Evolutionary conservation across 2,329 filamentous ascomycete genomes (phyloP), one percentile per base, ranked within the genome.

Genomic region (Curvularia spicifera): DNA sequence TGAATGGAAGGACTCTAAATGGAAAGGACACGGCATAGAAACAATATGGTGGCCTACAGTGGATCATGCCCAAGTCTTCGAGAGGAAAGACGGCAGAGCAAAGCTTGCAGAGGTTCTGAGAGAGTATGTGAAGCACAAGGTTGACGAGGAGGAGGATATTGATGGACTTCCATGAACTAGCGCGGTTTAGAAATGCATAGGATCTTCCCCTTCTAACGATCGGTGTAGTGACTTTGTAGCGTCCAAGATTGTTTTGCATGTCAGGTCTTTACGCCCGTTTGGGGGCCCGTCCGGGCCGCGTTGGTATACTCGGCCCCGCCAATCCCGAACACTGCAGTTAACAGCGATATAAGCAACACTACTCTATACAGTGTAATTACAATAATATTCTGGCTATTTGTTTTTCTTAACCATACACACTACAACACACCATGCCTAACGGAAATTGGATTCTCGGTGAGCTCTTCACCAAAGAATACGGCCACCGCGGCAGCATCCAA

Each of bases 51-150:
- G 85, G 70, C 79, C 83, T 1, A 78, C 80, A 3, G 76, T 87
- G 46, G 87, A 90, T 70, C 88, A 90, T 72, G 87, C 86, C 15
- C 86, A 89, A 67, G 81, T 75, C 0, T 76, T 76, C 45, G 73
- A 76, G 50, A 59, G 66, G 18, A 59, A 28, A 15, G 71, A 73
- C 1, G 66, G 68, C 5, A 57, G 70, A 39, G 45, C 46, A 39
- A 71, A 60, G 62, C 45, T 76, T 47, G 70, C 54, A 22, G 53
- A 70, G 6, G 66, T 74, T 1, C 18, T 76, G 31, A 56, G 71
- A 26, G 61, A 64, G 44, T 76, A 76, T 49, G 65, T 62, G 28
- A 63, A 59, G 40, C 61, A 22, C 1, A 63, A 37, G 26, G 7
- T 13, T 10, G 58, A 53, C 18, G 59, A 60, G 35, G 57, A 59